These are phyloP conservation scores for Entomortierella parvispora DNA, from an alignment of 192 early-diverging fungal genomes.

Conservation along the genomic window DNA sequence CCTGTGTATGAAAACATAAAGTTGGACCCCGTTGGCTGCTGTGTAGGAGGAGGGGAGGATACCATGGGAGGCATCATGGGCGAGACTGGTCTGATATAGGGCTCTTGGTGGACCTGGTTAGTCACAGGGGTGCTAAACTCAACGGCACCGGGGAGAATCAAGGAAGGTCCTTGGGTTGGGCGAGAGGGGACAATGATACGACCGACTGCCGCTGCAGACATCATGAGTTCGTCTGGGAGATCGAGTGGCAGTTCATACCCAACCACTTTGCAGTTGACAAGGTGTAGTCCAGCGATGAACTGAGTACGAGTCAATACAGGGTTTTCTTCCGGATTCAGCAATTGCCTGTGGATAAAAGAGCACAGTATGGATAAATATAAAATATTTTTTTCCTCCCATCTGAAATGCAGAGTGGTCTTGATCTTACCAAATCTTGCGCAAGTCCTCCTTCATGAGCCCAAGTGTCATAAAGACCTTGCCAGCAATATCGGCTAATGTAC, in stretches of 20 bases:
- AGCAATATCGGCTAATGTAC: constrained; percentile 39
- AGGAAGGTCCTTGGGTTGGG: constrained; percentile 28
- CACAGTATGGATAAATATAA: too few relatives aligned
- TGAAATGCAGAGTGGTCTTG: too few relatives aligned
- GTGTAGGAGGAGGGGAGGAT: not conserved
- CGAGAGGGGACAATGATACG: constrained; percentile 26
- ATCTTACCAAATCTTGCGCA: constrained; percentile 25
- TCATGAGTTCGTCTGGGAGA: constrained; percentile 45
- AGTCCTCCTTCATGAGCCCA: constrained; percentile 17
- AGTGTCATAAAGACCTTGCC: constrained; percentile 49
- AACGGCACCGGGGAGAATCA: not conserved
- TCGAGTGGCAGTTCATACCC: constrained; percentile 32
- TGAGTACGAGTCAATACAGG: constrained; percentile 19
- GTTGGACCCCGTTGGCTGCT: constrained; percentile 4
- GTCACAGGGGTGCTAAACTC: not conserved
- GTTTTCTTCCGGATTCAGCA: constrained; percentile 34
- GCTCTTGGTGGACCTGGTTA: not conserved
- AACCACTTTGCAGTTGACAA: constrained; percentile 28
- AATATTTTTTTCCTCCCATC: too few relatives aligned
- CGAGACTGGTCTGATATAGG: not conserved
- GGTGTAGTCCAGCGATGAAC: constrained; percentile 45
- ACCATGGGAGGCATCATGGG: not conserved
- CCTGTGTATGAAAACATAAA: constrained; percentile 9
- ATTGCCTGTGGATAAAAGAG: constrained; percentile 12
- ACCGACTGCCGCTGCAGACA: constrained; percentile 39